Percentiles rank a stretch among this genome's conserved stretches.
phyloP scores from a whole-genome alignment of 768 basidiomycete species.

The Hortiboletus campestris region DNA sequence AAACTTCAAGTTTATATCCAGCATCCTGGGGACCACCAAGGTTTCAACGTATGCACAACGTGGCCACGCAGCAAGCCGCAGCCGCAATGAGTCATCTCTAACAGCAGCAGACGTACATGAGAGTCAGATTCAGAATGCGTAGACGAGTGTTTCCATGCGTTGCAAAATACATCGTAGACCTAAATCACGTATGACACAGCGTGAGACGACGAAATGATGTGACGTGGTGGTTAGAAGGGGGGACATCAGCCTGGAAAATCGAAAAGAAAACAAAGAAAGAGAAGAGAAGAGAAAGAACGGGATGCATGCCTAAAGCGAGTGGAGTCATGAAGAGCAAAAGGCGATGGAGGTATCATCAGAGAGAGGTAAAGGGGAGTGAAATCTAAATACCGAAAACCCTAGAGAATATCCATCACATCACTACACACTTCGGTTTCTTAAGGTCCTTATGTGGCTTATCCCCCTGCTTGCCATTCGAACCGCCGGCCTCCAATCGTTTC shows the following conservation, averaged over 20 bases:
- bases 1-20: slow-evolving; percentile 7
- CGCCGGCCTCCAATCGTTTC: slow-evolving; percentile 51
- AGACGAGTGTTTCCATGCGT: slow-evolving; percentile 33
- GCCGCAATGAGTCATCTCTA: slow-evolving; percentile 3
- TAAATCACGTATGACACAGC: slow-evolving; percentile 41
- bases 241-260: slow-evolving; percentile 32
- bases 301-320: slow-evolving; percentile 26
- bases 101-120: neutral
- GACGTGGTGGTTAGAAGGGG: slow-evolving; percentile 28
- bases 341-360: slow-evolving; percentile 76
- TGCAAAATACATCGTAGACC: slow-evolving; percentile 39
- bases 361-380: slow-evolving; percentile 62
- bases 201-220: slow-evolving; percentile 36
- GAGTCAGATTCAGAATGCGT: slow-evolving; percentile 7
- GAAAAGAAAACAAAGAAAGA: slow-evolving; percentile 20
- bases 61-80: slow-evolving; percentile 18
- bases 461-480: slow-evolving; percentile 38
- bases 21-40: neutral
- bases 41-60: slow-evolving; percentile 16
- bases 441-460: slow-evolving; percentile 44
- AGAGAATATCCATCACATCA: slow-evolving; percentile 70
- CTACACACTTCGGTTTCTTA: slow-evolving; percentile 62
- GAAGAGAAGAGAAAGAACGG: slow-evolving; percentile 13
- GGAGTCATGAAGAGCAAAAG: slow-evolving; percentile 28
- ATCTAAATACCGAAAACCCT: slow-evolving; percentile 67